phyloP scores from a whole-genome alignment of 2,329 filamentous ascomycete species.

The Penicillium sp. region DNA sequence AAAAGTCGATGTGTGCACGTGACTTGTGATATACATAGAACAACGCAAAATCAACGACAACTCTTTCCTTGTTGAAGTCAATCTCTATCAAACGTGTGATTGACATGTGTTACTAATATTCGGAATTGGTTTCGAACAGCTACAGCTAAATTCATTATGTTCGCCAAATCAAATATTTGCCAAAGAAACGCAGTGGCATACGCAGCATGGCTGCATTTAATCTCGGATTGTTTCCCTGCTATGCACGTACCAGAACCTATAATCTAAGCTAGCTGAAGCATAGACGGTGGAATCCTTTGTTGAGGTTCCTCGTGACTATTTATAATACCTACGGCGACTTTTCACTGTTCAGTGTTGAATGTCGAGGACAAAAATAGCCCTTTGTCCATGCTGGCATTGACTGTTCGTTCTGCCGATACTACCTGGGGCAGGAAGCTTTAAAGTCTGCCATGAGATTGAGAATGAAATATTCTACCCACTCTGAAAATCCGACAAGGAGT shows the following conservation, averaged over 20 bases:
- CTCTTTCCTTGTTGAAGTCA: too few species aligned
- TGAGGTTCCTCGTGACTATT: background rate
- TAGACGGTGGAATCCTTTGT: background rate
- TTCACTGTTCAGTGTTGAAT: too few species aligned
- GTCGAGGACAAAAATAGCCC: background rate
- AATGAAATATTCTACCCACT: background rate
- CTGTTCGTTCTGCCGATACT: background rate
- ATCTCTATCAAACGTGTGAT: background rate
- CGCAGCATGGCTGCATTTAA: background rate
- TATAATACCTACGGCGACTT: background rate
- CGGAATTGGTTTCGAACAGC: background rate
- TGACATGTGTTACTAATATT: background rate
- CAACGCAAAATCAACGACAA: background rate
- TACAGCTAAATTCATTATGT: background rate
- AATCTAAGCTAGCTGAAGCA: background rate
- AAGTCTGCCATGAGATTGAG: background rate
- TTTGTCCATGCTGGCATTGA: background rate
- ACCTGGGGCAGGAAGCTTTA: background rate
- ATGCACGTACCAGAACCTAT: background rate
- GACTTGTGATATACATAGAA: background rate
- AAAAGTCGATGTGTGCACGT: background rate
- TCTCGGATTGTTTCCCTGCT: background rate
- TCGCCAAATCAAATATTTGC: background rate
- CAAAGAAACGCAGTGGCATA: background rate
- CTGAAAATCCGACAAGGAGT: background rate